Conservation (phyloP, 192 early-diverging fungal species). For the Kickxella alabastrina region DNA sequence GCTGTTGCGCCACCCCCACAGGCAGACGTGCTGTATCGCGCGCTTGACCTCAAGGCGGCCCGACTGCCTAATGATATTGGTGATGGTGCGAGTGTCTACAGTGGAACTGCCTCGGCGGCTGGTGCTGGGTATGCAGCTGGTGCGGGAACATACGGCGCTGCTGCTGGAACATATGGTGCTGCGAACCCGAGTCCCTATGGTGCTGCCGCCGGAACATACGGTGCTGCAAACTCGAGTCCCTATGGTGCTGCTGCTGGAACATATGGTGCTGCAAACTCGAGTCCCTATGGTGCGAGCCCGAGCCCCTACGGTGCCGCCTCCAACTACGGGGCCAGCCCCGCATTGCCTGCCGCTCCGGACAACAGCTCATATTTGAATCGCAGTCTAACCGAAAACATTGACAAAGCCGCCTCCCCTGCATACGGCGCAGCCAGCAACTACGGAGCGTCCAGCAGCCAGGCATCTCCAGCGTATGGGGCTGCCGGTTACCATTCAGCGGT, state of each 20-base stretch:
- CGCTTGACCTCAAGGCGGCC: slow-evolving; percentile 54
- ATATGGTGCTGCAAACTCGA: too few species aligned
- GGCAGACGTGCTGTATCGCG: slow-evolving; percentile 76
- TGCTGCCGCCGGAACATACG: too few species aligned
- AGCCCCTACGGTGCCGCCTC: slow-evolving; percentile 30
- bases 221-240: neutral
- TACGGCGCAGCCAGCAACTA: slow-evolving; percentile 16
- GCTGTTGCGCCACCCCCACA: slow-evolving; percentile 67
- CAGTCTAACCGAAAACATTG: slow-evolving; percentile 10
- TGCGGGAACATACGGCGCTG: neutral
- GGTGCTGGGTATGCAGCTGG: neutral
- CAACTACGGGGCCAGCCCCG: slow-evolving; percentile 21
- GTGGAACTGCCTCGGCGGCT: too few species aligned
- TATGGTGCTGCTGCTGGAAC: slow-evolving; percentile 2
- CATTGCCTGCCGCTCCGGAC: slow-evolving; percentile 9
- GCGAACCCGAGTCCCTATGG: neutral
- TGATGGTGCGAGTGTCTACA: neutral
- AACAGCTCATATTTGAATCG: slow-evolving; percentile 45
- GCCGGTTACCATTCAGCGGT: slow-evolving; percentile 15
- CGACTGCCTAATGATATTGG: neutral
- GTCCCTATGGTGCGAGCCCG: slow-evolving; percentile 4
- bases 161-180: neutral
- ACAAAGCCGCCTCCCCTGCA: slow-evolving; percentile 1
- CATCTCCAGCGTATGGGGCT: slow-evolving; percentile 8
- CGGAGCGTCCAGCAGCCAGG: slow-evolving; percentile 6